Evolutionary conservation across 805 yeast genomes (phyloP), one percentile per base, ranked within the genome.

Genomic region (Candida saitoana): DNA sequence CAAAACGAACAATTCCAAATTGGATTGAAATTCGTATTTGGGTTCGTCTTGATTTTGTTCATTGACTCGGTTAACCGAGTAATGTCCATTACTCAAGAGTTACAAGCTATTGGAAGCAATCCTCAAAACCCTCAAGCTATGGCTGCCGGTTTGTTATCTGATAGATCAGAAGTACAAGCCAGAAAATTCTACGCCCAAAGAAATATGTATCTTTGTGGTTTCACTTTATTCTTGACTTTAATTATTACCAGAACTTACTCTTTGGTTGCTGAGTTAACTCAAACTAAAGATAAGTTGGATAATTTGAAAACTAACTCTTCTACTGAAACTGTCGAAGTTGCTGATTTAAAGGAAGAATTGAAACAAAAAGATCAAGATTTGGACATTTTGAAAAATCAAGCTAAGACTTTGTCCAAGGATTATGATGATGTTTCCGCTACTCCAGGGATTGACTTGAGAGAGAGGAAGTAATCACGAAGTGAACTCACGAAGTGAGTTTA

Each of bases 101-200:
- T 84, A 56, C 64, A 70, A 14, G 54, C 51, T 18, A 47, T 57
- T 5, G 56, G 61, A 5, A 49, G 34, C 11, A 36, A 30, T 35
- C 35, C 39, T 2, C 48, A 53, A 3, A 52, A 54, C 6, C 33
- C 49, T 2, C 52, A 54, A 8, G 45, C 54, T 4, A 44, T 41
- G 9, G 47, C 43, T 16, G 50, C 51, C 31, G 61, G 60, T 3
- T 45, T 66, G 18, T 40, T 70, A 38, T 69, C 69, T 45, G 91
- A 86, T 53, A 74, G 96, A 45, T 69, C 88, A 16, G 98, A 93
- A 57, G 73, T 86, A 42, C 89, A 85, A 63, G 93, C 96, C 17
- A 79, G 96, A 64, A 78, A 89, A 57, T 93, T 93, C 65, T 90
- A 90, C 59, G 88, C 97, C 16, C 99, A 93, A 69, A 81, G 99